Evolutionary conservation across 2,329 filamentous ascomycete genomes (phyloP).

Genomic region (Hypoxylon sp.): DNA sequence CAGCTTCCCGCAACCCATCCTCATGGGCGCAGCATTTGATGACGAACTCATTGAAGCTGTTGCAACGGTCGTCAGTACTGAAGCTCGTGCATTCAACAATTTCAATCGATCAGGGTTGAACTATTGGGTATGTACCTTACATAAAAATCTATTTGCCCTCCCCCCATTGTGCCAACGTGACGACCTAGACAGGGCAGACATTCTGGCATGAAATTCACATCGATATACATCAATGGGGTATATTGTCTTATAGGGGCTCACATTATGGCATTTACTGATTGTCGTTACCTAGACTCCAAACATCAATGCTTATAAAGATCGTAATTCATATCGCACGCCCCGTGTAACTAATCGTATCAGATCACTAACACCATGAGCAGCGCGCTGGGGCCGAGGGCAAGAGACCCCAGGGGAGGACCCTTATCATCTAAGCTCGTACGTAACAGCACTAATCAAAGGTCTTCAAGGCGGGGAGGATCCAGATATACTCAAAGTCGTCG

Average conservation of each 20-base stretch:
- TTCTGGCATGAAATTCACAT: no score
- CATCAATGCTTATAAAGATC: constrained; percentile 45
- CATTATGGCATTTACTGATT: constrained; percentile 16
- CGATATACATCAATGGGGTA: no score
- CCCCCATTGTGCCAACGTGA: background rate
- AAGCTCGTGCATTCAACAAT: constrained; percentile 51
- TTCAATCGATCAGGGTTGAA: constrained; percentile 46
- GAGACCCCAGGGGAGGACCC: constrained; percentile 49
- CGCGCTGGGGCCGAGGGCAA: constrained; percentile 45
- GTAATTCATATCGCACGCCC: no score
- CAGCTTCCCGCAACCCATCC: constrained; percentile 50
- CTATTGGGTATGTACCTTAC: constrained; percentile 35
- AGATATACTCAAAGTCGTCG: constrained; percentile 56
- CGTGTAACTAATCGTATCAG: no score
- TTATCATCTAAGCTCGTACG: constrained; percentile 62
- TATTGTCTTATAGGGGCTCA: background rate
- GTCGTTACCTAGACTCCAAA: constrained; percentile 37
- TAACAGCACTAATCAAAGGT: constrained; percentile 64
- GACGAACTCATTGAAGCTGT: constrained; percentile 48
- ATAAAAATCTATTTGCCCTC: background rate
- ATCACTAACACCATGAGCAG: no score
- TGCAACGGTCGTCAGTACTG: constrained; percentile 48
- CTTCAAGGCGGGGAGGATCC: constrained; percentile 57
- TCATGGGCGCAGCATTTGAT: constrained; percentile 50
- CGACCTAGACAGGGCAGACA: no score